A percentile compares a stretch with the other conserved stretches of the same genome.
Conservation (phyloP, 768 basidiomycete species). For the Pleurotus citrinopileatus region DNA sequence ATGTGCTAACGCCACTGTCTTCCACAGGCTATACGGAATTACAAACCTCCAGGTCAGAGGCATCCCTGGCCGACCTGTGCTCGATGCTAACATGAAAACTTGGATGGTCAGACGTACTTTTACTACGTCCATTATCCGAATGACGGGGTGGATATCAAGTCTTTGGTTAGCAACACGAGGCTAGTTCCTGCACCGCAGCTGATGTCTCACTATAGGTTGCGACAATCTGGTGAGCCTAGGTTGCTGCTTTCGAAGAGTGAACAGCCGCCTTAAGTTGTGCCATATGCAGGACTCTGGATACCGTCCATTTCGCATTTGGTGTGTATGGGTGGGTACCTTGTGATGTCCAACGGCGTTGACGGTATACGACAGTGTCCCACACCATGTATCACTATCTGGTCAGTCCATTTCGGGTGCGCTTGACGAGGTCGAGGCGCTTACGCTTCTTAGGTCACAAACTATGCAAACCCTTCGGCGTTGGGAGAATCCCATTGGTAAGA, state of each 20-base stretch:
- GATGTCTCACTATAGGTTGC: not conserved
- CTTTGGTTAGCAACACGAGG: slow-evolving; percentile 13
- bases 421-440: not conserved
- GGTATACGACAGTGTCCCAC: slow-evolving; percentile 3
- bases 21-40: slow-evolving; percentile 18
- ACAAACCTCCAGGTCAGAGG: slow-evolving; percentile 19
- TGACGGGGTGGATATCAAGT: slow-evolving; percentile 11
- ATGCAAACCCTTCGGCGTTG: slow-evolving; percentile 30
- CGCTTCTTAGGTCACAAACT: slow-evolving; percentile 31
- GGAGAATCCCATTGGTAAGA: slow-evolving; percentile 33
- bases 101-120: slow-evolving; percentile 18
- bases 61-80: not conserved
- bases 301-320: slow-evolving; percentile 3
- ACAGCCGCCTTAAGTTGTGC: no score
- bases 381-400: slow-evolving; percentile 38
- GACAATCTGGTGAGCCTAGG: not conserved
- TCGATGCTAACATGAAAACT: not conserved
- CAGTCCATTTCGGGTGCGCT: slow-evolving; percentile 3
- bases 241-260: not conserved
- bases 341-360: not conserved
- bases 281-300: slow-evolving; percentile 6
- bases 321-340: not conserved
- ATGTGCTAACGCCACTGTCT: not conserved
- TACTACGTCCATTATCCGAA: slow-evolving; percentile 21
- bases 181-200: not conserved